Evolutionary conservation across 768 basidiomycete species (phyloP), one percentile per base, ranked within the genome.

Genomic region (Pisolithus albus): DNA sequence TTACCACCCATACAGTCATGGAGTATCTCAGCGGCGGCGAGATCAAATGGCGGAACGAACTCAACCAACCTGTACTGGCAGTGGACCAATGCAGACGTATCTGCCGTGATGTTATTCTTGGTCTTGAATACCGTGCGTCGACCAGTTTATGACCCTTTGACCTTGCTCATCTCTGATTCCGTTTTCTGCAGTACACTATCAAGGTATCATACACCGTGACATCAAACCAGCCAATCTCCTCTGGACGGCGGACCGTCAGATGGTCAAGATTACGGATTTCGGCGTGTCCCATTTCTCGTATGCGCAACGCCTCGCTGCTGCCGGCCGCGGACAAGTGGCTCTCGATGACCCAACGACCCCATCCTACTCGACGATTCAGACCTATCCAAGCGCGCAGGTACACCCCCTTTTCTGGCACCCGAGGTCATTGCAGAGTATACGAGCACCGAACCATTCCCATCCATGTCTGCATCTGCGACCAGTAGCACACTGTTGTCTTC

Each of bases 191-290:
- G 95, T 99, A 1, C 96, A 99, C 65, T 82, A 87, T 61, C 93
- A 98, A 64, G 96, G 95, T 21, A 98, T 99, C 67, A 97, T 99
- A 46, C 96, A 99, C 70, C 90, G 96, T 52, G 96, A 99, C 71
- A 98, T 99, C 74, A 99, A 99, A 65, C 96, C 96, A 24, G 91
- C 93, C 43, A 99, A 99, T 69, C 82, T 99, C 21, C 78, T 99
- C 26, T 92, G 90, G 84, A 87, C 88, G 3, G 77, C 78, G 24
- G 88, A 95, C 71, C 84, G 89, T 49, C 80, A 81, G 53, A 81
- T 80, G 52, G 94, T 98, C 70, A 99, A 99, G 71, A 98, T 99
- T 54, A 92, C 87, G 24, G 96, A 99, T 70, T 98, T 99, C 68
- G 96, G 96, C 48, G 92, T 96, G 48, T 94, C 95, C 15, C 92